Base-by-base conservation (phyloP, 73 alveolate species). In the Paramecium biaurelia region DNA sequence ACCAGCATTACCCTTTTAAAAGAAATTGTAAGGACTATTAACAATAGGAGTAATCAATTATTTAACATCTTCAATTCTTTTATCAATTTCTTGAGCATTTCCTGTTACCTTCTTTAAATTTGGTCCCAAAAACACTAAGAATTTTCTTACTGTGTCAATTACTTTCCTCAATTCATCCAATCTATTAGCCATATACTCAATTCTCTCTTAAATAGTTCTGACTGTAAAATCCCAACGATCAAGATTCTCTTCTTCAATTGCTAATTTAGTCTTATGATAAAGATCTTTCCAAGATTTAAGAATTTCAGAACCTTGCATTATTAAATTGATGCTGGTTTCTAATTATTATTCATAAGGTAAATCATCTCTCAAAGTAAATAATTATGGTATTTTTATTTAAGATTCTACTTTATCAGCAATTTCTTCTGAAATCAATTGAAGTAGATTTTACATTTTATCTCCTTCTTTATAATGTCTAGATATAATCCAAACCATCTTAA, bases 61-160 rank as follows among this genome's bases (percentile, higher is more conserved):
- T 96, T 93, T 97, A 74, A 98, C 99, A 88, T 97, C 97, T 89
- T 96, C 98, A 93, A 92, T 96, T 45, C 96, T 98, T 76, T 93
- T 95, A 76, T 98, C 98, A 32, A 98, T 98, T 85, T 96, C 97
- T 84, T 96, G 98, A 12, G 98, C 85, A 76, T 96, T 95, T 21
- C 99, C 99, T 57, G 99, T 98, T 59, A 98, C 99, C 76, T 98
- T 97, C 86, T 97, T 98, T 57, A 98, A 96, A 92, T 98, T 99
- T 82, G 96, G 98, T 26, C 99, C 99, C 35, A 98, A 93, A 72
- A 98, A 93, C 63, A 96, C 97, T 67, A 79, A 95, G 96, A 96
- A 98, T 90, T 85, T 98, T 95, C 96, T 95, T 42, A 63, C 92
- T 63, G 95, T 95, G 70, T 93, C 94, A 82, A 95, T 97, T 42